These are phyloP conservation scores for Ceratocystis lukuohia DNA, from an alignment of 2,329 filamentous ascomycete genomes.

Conservation along the genomic window DNA sequence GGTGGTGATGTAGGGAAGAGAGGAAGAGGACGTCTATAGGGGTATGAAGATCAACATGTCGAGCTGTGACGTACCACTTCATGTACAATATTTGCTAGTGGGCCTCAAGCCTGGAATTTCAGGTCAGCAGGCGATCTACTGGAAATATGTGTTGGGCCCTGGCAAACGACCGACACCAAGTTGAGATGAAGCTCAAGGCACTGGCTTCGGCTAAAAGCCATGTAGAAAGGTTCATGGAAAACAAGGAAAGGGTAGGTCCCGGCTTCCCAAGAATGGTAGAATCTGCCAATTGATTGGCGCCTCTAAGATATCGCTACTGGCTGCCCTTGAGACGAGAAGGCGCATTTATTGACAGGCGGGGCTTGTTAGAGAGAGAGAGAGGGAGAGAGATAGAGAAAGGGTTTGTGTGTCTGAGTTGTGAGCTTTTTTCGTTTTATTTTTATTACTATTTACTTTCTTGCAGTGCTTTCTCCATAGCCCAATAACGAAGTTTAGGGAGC, in stretches of 20 bases:
- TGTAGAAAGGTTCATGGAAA: background rate
- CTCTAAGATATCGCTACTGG: background rate
- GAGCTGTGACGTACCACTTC: constrained; percentile 3
- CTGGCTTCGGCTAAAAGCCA: background rate
- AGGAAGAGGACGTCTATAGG: background rate
- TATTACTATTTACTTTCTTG: background rate
- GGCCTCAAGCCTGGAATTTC: background rate
- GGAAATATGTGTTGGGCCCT: background rate
- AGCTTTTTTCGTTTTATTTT: no score
- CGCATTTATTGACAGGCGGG: background rate
- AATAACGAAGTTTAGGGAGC: background rate
- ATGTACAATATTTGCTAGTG: background rate
- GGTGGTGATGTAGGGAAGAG: background rate
- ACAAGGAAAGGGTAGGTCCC: background rate
- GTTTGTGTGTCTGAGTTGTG: background rate
- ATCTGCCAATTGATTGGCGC: background rate
- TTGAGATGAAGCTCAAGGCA: background rate
- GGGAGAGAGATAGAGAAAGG: background rate
- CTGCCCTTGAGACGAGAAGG: background rate
- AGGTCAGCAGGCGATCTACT: background rate
- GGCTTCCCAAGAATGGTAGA: background rate
- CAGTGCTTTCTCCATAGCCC: background rate
- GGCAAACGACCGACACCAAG: background rate
- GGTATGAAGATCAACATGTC: constrained; percentile 3
- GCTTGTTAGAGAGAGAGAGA: background rate